A percentile compares a stretch with the other conserved stretches of the same genome.
phyloP scores from a whole-genome alignment of 768 basidiomycete species.

The Rhodosporidiobolus odoratus region DNA sequence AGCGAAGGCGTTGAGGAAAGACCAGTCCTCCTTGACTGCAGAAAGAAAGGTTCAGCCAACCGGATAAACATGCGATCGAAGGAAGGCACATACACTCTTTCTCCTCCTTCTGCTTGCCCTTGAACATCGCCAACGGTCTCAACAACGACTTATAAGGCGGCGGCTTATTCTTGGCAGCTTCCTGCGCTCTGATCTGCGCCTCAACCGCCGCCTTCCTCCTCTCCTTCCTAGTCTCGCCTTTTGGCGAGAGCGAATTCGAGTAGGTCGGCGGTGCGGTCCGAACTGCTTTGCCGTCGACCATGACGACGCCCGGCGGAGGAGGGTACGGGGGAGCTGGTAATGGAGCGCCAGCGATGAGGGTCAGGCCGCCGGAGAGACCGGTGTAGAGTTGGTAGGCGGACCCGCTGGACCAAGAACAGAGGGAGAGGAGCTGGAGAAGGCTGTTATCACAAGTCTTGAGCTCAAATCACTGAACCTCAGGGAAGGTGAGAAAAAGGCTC shows the following conservation, averaged over 20 bases:
- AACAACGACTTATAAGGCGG: too few species aligned
- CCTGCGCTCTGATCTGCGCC: too few species aligned
- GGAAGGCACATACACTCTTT: too few species aligned
- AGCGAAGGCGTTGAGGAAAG: neutral
- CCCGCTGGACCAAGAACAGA: neutral
- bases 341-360: neutral
- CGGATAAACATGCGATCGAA: too few species aligned
- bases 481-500: neutral
- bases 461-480: neutral
- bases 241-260: too few species aligned
- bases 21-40: neutral
- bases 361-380: neutral
- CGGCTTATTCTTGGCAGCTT: too few species aligned
- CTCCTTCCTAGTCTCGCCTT: too few species aligned
- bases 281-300: neutral
- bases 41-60: too few species aligned
- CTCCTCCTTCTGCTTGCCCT: too few species aligned
- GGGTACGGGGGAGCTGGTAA: neutral
- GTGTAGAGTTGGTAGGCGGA: neutral
- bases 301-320: neutral
- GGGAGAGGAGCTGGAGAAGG: neutral
- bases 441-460: too few species aligned
- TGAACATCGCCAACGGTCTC: too few species aligned
- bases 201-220: too few species aligned
- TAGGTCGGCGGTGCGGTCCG: neutral